Evolutionary conservation across 805 yeast species (phyloP).

Genomic region (Jamesozyma gamospora): DNA sequence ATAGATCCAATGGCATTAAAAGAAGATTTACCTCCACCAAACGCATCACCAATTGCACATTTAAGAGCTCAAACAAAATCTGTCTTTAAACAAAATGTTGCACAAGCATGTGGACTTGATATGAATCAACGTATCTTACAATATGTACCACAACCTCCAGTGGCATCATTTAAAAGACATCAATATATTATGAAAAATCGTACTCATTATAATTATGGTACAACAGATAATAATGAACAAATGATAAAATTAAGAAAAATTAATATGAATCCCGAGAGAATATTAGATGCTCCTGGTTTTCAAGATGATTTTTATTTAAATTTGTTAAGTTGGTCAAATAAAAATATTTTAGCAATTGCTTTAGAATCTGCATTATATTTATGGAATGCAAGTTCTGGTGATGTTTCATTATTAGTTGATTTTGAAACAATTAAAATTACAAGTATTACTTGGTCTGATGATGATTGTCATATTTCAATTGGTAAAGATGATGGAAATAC

Average conservation of each 20-base stretch:
- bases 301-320: slow-evolving; percentile 88
- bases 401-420: slow-evolving; percentile 60
- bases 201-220: slow-evolving; percentile 21
- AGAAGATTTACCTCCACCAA: slow-evolving; percentile 39
- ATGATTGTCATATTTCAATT: slow-evolving; percentile 74
- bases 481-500: slow-evolving; percentile 76
- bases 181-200: slow-evolving; percentile 24
- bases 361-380: slow-evolving; percentile 73
- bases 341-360: slow-evolving; percentile 80
- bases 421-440: slow-evolving; percentile 32
- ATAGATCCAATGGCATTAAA: slow-evolving; percentile 17
- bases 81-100: slow-evolving; percentile 69
- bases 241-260: slow-evolving; percentile 60
- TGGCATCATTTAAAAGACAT: slow-evolving; percentile 23
- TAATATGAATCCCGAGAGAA: slow-evolving; percentile 83
- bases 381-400: slow-evolving; percentile 84
- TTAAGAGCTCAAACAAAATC: slow-evolving; percentile 34
- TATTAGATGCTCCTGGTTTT: slow-evolving; percentile 91
- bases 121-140: slow-evolving; percentile 74
- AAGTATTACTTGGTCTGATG: slow-evolving; percentile 84
- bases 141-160: slow-evolving; percentile 82
- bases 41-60: slow-evolving; percentile 38
- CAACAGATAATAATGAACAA: background rate
- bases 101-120: slow-evolving; percentile 87
- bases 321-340: slow-evolving; percentile 76